Conservation (phyloP, 306 rosid genomes). For the peach (Prunus persica) region Prunus_persica_NCBIv2 NC_034012.1:5185001-5185500, state of each 20-base stretch:
- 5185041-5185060: slow-evolving; percentile 17
- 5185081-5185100: slow-evolving; percentile 22
- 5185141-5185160: slow-evolving; percentile 51
- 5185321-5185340: not conserved
- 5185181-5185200: slow-evolving; percentile 69
- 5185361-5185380: not conserved
- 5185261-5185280: slow-evolving; percentile 4
- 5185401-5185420: not conserved
- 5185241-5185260: slow-evolving; percentile 25
- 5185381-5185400: not conserved
- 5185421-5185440: not conserved
- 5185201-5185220: slow-evolving; percentile 85
- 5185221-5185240: slow-evolving; percentile 56
- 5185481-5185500: not conserved
- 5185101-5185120: slow-evolving; percentile 35
- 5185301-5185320: not conserved
- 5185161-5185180: slow-evolving; percentile 40
- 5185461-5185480: not conserved
- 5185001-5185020: slow-evolving; percentile 24
- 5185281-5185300: slow-evolving; percentile 3
- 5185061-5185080: slow-evolving; percentile 34
- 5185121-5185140: slow-evolving; percentile 78
- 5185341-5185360: not conserved
- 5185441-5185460: not conserved
- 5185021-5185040: slow-evolving; percentile 30